These are phyloP conservation scores for Colletotrichum lini DNA, from an alignment of 2,329 filamentous ascomycete species.

Conservation along the genomic window DNA sequence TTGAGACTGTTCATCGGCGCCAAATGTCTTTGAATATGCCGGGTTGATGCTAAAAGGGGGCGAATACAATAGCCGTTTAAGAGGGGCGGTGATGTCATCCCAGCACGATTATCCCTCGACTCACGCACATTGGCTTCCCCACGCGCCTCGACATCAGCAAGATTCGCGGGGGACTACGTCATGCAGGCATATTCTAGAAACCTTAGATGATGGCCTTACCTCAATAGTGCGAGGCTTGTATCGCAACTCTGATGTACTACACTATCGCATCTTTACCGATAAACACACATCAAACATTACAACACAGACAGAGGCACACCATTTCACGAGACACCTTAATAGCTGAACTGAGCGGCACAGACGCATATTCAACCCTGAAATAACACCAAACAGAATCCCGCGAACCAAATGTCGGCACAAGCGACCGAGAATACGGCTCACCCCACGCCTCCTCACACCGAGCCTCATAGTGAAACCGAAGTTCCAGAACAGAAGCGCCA, in stretches of 20 bases:
- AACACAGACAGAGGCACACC: not conserved
- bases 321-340: not conserved
- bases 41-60: not conserved
- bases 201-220: not conserved
- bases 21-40: not conserved
- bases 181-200: conserved; percentile 19
- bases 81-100: conserved; percentile 38
- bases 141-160: not conserved
- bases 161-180: conserved; percentile 23
- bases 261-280: not conserved
- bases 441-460: not conserved
- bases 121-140: not conserved
- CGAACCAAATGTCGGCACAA: conserved; percentile 4
- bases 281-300: not conserved
- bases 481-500: not conserved
- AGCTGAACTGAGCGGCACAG: not conserved
- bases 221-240: not conserved
- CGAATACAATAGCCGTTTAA: not conserved
- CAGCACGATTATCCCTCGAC: conserved; percentile 16
- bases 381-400: not conserved
- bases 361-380: not conserved
- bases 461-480: not conserved
- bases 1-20: not conserved
- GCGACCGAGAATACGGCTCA: not conserved
- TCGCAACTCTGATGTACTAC: not conserved